Evolutionary conservation across 129 eudicot genomes (phyloP), one percentile per base, ranked within the genome.

Genomic region (Lactuca sativa): DNA sequence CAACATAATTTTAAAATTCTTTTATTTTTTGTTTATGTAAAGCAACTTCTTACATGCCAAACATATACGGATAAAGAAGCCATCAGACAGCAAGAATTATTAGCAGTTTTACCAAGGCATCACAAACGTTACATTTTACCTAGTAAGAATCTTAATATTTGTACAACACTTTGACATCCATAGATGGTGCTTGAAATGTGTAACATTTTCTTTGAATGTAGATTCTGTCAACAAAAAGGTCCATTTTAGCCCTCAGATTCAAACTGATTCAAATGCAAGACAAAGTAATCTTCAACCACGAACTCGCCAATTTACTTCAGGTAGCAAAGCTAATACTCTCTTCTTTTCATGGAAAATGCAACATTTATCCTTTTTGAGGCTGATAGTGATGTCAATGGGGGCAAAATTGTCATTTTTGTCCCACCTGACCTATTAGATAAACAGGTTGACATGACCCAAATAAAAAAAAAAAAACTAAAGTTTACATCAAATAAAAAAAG

Each of bases 111-210:
- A 74, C 99, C 99, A 62, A 93, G 86, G 85, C 97, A 93, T 85
- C 99, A 93, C 95, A 90, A 93, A 79, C 99, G 85, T 70, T 93
- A 93, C 67, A 83, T 78, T 61, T 80, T 93, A 83, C 99, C 99
- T 56, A 90, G 99, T 93, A 90, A 81, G 86, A 72, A 12, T 43
- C 9, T 40, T 48, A 37, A 12, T 17, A 47, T 47, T 36, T 38
- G 25, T 49, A 25, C 30, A 25, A 36, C 57, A 16, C 47, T 52
- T 34, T 51, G 47, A 56, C 47, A 4, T 25, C 49, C 48, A 25
- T n/a, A 52, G 49, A 31, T 51, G 8, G 14, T 51, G 47, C 54
- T 16, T 0, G 6, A n/a, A 44, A 66, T 69, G 53, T 36, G 49
- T 44, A 6, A 44, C 47, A 47, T 52, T 56, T 58, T 58, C 21